Conservation (phyloP, 768 basidiomycete species). For the Cyclocybe cylindracea region DNA sequence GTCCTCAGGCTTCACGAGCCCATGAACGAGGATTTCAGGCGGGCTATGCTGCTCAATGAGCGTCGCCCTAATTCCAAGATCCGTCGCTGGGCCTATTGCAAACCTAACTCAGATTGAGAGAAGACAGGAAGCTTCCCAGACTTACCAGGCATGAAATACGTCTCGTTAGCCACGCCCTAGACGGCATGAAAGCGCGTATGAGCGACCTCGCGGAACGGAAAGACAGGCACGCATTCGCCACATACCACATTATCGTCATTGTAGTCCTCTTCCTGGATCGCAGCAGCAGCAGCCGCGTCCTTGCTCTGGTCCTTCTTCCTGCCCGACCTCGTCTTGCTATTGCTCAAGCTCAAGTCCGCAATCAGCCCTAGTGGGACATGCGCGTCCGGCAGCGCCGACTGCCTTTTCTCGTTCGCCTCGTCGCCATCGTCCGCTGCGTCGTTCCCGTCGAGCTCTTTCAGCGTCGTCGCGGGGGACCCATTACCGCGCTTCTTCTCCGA, state of each 20-base stretch:
- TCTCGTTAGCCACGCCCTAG: conserved; percentile 80
- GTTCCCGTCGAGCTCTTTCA: conserved; percentile 2
- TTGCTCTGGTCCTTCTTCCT: conserved; percentile 37
- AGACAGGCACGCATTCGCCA: conserved; percentile 17
- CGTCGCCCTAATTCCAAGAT: conserved; percentile 67
- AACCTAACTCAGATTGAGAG: conserved; percentile 2
- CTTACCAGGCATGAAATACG: conserved; percentile 77
- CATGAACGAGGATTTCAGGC: conserved; percentile 81
- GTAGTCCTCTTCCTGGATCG: conserved; percentile 39
- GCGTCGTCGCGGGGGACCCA: conserved; percentile 14
- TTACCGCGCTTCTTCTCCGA: conserved; percentile 26
- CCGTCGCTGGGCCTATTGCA: conserved; percentile 63
- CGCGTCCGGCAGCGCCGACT: conserved; percentile 61
- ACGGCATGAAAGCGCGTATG: conserved; percentile 8
- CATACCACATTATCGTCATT: conserved; percentile 69
- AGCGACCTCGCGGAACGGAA: background rate
- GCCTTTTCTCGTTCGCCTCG: conserved; percentile 40
- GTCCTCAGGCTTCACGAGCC: conserved; percentile 74
- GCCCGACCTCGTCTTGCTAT: conserved; percentile 36
- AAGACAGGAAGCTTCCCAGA: background rate
- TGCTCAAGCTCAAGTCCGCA: conserved; percentile 68
- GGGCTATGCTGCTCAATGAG: conserved; percentile 79
- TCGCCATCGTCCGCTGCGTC: conserved; percentile 21
- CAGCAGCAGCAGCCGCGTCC: conserved; percentile 24
- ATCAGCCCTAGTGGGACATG: conserved; percentile 77